Evolutionary conservation across 495 filamentous ascomycete genomes (phyloP).

Genomic region (Astrocystis sublimbata): DNA sequence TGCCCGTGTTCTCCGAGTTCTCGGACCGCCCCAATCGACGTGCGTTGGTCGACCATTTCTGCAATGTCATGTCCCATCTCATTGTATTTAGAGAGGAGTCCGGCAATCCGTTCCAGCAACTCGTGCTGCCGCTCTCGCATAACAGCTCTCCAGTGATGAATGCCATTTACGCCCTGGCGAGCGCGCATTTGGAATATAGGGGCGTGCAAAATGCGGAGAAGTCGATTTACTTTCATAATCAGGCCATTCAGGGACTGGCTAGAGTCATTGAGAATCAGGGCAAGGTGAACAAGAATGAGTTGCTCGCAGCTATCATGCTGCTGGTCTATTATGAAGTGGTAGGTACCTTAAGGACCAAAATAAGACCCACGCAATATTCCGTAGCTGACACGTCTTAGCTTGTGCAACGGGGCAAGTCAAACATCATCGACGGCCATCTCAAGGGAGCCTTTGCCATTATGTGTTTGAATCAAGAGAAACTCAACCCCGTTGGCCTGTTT

Average conservation of each 20-base stretch:
- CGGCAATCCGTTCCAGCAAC: constrained; percentile 63
- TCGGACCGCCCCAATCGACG: constrained; percentile 55
- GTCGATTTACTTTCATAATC: constrained; percentile 60
- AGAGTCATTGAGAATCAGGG: constrained; percentile 55
- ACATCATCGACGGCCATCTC: constrained; percentile 60
- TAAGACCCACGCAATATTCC: neutral
- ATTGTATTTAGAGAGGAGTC: constrained; percentile 65
- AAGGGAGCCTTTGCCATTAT: constrained; percentile 62
- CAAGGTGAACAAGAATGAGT: constrained; percentile 53
- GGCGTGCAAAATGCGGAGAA: constrained; percentile 57
- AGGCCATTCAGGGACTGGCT: constrained; percentile 59
- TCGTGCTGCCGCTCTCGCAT: constrained; percentile 59
- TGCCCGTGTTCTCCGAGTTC: constrained; percentile 58
- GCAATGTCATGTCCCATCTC: constrained; percentile 61
- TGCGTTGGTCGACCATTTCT: constrained; percentile 61
- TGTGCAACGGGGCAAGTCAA: constrained; percentile 58
- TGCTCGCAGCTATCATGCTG: constrained; percentile 62
- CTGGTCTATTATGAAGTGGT: constrained; percentile 66
- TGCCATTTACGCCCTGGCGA: constrained; percentile 59
- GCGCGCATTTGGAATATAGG: constrained; percentile 60
- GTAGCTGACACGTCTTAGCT: constrained; percentile 42
- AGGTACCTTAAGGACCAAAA: constrained; percentile 23
- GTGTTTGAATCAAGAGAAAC: constrained; percentile 46
- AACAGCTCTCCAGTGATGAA: constrained; percentile 55
- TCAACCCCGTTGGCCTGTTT: constrained; percentile 55